phyloP scores from a whole-genome alignment of 2,329 filamentous ascomycete genomes.

The Calonectria hawksworthii region DNA sequence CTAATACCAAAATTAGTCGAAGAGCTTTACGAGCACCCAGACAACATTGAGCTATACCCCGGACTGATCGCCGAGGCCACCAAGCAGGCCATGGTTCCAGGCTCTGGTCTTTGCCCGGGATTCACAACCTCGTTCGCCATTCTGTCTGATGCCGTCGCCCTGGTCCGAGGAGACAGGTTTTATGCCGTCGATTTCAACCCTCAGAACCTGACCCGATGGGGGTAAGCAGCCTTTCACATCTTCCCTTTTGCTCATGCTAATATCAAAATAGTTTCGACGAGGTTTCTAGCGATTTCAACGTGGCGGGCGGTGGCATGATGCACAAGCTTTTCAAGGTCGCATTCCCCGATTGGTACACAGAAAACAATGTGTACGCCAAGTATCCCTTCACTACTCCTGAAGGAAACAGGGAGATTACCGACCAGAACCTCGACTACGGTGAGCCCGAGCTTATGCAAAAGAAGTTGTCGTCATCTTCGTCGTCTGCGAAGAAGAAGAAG shows the following conservation, averaged over 20 bases:
- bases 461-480: background rate
- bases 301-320: background rate
- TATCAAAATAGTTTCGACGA: background rate
- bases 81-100: background rate
- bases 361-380: background rate
- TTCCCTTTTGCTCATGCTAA: background rate
- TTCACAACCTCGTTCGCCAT: background rate
- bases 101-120: background rate
- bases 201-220: background rate
- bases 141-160: background rate
- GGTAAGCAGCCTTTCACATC: background rate
- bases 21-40: background rate
- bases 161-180: background rate
- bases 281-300: background rate
- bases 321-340: background rate
- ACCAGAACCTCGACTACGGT: background rate
- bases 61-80: background rate
- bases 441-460: background rate
- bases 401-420: background rate
- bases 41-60: background rate
- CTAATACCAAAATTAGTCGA: background rate
- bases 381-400: background rate
- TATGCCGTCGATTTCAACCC: background rate
- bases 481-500: background rate
- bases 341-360: background rate